Base-by-base conservation (phyloP, 164 flowering plant species). In the Chimonanthus praecox region DNA sequence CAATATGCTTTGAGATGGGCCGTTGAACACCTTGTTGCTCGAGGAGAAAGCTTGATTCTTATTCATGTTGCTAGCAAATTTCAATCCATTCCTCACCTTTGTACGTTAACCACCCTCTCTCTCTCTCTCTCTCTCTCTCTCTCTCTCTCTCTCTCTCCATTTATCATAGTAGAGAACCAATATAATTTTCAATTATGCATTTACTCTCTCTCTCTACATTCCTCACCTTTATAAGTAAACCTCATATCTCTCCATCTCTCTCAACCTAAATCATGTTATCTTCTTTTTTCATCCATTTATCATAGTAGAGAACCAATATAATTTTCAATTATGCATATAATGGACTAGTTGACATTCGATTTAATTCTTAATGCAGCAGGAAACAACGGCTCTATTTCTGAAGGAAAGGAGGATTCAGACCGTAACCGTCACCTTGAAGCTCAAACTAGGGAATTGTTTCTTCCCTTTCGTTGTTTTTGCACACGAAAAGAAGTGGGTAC, bases 1-100 rank as follows among this genome's bases (percentile, higher is more conserved):
- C 91, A 88, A 74, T 71, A 67, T 74, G 94, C 97, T n/a, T 72
- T 91, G 70, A 93, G 84, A 86, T 93, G 97, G 97, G 85, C 92
- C 33, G 77, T 83, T 50, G 91, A 90, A 18, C 72, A 87, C 73
- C 75, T 89, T 68, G 78, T 88, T 11, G 18, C 5, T 64, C 83
- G 69, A 21, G 90, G 91, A 72, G 86, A 88, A 71, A 75, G 85
- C 46, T 62, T 90, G 0, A 67, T 82, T 6, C 83, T 94, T 45
- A 47, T 94, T 63, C 98, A 94, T 86, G 91, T 94, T 74, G 80
- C 77, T 47, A 73, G 69, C 4, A 84, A 69, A 63, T 20, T 76
- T 7, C 71, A 82, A 20, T 21, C 80, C 4, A 54, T 73, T 81
- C 65, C 86, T 5, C 74, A 60, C 13, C 81, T 77, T 75, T 49